Base-by-base conservation (phyloP, 2,329 filamentous ascomycete species). In the Aspergillus tanneri region DNA sequence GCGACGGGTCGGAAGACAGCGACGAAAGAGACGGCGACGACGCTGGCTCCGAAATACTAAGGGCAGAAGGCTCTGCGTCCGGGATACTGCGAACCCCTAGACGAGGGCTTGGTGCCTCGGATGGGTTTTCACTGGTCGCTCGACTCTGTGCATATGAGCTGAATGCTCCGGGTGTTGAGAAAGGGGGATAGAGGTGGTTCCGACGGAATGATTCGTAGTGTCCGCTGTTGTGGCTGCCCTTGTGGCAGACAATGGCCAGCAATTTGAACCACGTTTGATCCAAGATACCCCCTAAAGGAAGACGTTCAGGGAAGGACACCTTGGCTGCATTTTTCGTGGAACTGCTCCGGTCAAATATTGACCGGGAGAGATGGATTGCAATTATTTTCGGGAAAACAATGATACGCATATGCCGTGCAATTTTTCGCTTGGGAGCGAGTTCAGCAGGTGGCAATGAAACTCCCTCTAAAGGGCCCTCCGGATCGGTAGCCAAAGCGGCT, bases 121-220 rank as follows among this genome's bases (percentile, higher is more conserved):
- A 80, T 1, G 73, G 55, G 58, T 73, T 76, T 56, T 81, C 76
- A 50, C 81, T 77, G 43, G 82, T 72, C 61, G 78, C 61, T 34
- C 71, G 69, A 66, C 86, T 89, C 25, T 86, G 82, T 5, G 84
- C 85, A 28, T 88, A 87, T 5, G 80, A 79, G 51, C 87, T 86
- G 69, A 95, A 92, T 0, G 84, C 84, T 57, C 88, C 85, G 0
- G 87, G 84, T 6, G 92, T 96, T 1, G 89, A 87, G 65, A 85
- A 97, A 0, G 91, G 91, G 3, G 86, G 75, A 42, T 85, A 83
- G 7, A 89, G 72, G 49, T 88, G 86, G 69, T 97, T 93, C 28
- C 93, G 82, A 25, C 93, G 82, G 69, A 97, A 97, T 1, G 90
- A 92, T 68, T 99, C 93, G 72, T 99, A 99, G 66, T 99, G 93